Evolutionary conservation across 2,329 filamentous ascomycete species (phyloP), one percentile per base, ranked within the genome.

Genomic region (Colletotrichum horii): DNA sequence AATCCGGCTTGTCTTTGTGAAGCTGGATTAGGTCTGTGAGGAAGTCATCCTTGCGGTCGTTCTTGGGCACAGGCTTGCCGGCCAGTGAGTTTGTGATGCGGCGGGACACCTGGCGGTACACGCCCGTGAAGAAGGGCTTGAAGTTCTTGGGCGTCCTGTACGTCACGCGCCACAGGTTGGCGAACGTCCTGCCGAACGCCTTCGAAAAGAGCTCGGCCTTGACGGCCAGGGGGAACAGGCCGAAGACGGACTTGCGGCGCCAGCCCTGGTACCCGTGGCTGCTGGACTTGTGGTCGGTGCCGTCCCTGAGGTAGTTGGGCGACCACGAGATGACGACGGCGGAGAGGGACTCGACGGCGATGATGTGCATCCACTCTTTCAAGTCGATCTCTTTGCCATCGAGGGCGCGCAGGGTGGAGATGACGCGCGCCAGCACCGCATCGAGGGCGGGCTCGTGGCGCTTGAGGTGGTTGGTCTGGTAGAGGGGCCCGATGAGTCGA

Each of bases 341-440:
- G 1, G 87, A 86, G 4, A 91, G 85, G 26, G 86, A 89, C 76
- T 91, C 89, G 34, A 91, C 88, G 2, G 85, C 86, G 22, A 89
- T 82, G 71, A 91, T 90, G 80, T 91, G 89, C 88, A 90, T 90
- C 89, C 89, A 91, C 70, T 89, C 86, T 66, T 87, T 88, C 22
- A 91, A 78, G 71, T 90, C 87, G 6, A 90, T 78, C 32, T 86
- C 83, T 2, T 80, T 78, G 0, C 87, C 87, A 1, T 83, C 61
- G 2, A 89, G 78, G 0, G 74, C 71, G 6, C 79, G 80, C 0
- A 91, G 77, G 30, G 83, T 84, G 4, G 81, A 73, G 2, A 88
- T 75, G 1, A 81, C 83, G 0, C 79, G 78, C 4, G 80, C 73
- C 8, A 90, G 77, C 1, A 88, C 87, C 0, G 75, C 75, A 32